These are phyloP conservation scores for Suillus placidus DNA, from an alignment of 768 basidiomycete genomes.

Conservation along the genomic window DNA sequence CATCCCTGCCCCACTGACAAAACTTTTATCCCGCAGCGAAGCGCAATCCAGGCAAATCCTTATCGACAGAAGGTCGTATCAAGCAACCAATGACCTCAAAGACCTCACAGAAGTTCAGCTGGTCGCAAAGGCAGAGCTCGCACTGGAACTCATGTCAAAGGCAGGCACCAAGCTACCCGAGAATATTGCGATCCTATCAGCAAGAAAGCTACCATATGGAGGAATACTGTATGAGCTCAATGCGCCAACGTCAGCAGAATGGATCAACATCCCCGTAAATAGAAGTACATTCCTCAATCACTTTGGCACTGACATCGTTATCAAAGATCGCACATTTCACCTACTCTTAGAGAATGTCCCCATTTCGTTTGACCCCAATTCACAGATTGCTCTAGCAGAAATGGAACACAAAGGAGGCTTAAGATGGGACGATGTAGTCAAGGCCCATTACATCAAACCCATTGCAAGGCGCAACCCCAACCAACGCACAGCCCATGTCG, in stretches of 20 bases:
- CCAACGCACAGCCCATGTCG: constrained; percentile 28
- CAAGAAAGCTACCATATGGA: constrained; percentile 13
- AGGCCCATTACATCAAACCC: constrained; percentile 32
- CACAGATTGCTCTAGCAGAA: not conserved
- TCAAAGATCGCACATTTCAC: constrained; percentile 7
- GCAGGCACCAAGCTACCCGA: not conserved
- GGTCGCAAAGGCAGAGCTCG: not conserved
- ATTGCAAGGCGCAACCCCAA: constrained; percentile 4
- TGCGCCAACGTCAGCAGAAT: constrained; percentile 15
- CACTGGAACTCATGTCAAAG: no score
- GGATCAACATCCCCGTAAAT: constrained; percentile 16
- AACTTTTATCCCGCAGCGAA: not conserved
- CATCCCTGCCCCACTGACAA: no score
- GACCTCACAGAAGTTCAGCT: not conserved
- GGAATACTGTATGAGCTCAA: constrained; percentile 21
- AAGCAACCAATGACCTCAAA: not conserved
- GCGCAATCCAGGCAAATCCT: not conserved
- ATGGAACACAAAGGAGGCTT: constrained; percentile 24
- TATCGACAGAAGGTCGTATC: not conserved
- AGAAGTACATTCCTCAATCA: constrained; percentile 11
- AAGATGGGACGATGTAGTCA: not conserved
- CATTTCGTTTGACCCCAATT: constrained; percentile 16
- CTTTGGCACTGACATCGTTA: constrained; percentile 7
- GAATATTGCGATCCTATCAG: not conserved
- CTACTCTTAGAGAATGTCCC: constrained; percentile 28